Evolutionary conservation across 1,284 basidiomycete species (phyloP).

Genomic region (Somion occarium): DNA sequence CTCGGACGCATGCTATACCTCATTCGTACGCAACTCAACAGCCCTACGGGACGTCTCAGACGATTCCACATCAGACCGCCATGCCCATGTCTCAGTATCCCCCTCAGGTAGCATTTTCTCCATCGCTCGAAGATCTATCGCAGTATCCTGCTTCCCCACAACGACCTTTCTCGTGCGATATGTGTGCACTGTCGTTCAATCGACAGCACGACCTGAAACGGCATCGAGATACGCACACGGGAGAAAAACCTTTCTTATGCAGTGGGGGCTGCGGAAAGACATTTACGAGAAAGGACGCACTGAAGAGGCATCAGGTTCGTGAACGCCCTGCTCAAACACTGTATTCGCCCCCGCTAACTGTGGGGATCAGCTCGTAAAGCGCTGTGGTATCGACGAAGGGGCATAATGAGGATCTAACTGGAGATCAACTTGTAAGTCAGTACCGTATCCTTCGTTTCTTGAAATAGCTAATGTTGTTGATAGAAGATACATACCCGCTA

Average conservation of each 20-base stretch:
- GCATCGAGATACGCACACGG: conserved; percentile 75
- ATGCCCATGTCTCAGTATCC: conserved; percentile 20
- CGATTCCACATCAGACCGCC: conserved; percentile 10
- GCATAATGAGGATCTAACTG: conserved; percentile 31
- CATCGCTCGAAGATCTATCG: conserved; percentile 25
- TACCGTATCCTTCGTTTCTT: not conserved
- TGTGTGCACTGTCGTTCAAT: conserved; percentile 78
- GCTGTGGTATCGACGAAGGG: conserved; percentile 66
- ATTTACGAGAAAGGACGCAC: conserved; percentile 76
- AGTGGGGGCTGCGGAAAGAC: conserved; percentile 80
- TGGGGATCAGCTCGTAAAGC: conserved; percentile 59
- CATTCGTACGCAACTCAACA: conserved; percentile 18
- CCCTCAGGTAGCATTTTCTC: conserved; percentile 24
- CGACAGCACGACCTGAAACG: conserved; percentile 78
- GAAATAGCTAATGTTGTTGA: not conserved
- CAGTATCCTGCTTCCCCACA: conserved; percentile 66
- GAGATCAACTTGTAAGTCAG: conserved; percentile 3
- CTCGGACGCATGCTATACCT: conserved; percentile 15
- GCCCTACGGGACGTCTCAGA: conserved; percentile 20
- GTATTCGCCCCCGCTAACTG: not conserved
- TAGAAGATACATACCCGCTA: conserved; percentile 21
- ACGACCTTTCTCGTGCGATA: conserved; percentile 69
- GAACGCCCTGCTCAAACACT: not conserved
- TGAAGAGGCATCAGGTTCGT: conserved; percentile 75
- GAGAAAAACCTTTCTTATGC: conserved; percentile 75